phyloP scores from a whole-genome alignment of 495 filamentous ascomycete genomes.

The Penicillium cataractarum region DNA sequence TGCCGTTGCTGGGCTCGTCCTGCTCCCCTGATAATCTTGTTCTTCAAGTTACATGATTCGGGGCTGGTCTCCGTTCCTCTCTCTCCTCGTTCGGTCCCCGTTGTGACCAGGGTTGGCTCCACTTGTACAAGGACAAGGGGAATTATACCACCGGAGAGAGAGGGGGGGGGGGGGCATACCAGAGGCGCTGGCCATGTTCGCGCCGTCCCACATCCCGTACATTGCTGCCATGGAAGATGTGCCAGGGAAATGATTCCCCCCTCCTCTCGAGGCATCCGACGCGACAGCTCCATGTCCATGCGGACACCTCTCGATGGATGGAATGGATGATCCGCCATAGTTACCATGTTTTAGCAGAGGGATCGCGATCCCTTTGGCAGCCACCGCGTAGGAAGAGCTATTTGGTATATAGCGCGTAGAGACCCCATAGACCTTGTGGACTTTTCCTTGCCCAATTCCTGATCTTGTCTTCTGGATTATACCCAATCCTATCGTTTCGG shows the following conservation, averaged over 20 bases:
- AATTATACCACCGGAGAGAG: neutral
- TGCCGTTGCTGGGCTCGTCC: neutral
- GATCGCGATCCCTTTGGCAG: constrained; percentile 11
- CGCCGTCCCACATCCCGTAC: constrained; percentile 5
- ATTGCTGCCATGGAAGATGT: constrained; percentile 10
- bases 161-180: constrained; percentile 5
- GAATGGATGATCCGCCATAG: constrained; percentile 31
- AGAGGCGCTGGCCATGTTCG: constrained; percentile 10
- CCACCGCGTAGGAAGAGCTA: neutral
- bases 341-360: constrained; percentile 20
- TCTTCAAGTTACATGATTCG: neutral
- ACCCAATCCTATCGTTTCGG: neutral
- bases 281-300: constrained; percentile 6
- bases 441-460: constrained; percentile 10
- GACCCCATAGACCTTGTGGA: constrained; percentile 3
- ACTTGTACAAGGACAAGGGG: neutral
- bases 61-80: neutral
- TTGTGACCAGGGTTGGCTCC: constrained; percentile 1
- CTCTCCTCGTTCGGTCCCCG: neutral
- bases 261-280: constrained; percentile 9
- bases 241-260: constrained; percentile 13
- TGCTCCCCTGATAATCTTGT: neutral
- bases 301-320: constrained; percentile 4
- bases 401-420: constrained; percentile 21
- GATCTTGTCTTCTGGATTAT: neutral